Conservation (phyloP, 495 filamentous ascomycete species). For the Daldinia bambusicola region DNA sequence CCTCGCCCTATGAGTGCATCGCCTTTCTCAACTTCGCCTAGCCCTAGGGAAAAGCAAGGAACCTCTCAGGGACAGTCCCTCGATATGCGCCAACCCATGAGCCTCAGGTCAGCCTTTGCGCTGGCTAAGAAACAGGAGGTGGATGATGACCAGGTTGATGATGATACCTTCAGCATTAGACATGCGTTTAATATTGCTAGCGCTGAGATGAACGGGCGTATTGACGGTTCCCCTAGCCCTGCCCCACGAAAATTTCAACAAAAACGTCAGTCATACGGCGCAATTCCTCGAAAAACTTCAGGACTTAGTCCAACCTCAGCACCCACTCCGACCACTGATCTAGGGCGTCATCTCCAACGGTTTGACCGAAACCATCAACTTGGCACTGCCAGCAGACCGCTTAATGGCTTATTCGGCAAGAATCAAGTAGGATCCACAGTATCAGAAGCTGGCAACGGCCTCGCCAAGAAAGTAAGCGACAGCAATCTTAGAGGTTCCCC, state of each 20-base stretch:
- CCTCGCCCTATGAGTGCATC: constrained; percentile 48
- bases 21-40: constrained; percentile 17
- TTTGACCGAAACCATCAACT: constrained; percentile 44
- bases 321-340: constrained; percentile 34
- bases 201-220: constrained; percentile 46
- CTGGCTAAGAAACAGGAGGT: constrained; percentile 56
- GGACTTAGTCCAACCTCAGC: constrained; percentile 20
- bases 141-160: constrained; percentile 26
- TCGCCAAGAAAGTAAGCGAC: constrained; percentile 52
- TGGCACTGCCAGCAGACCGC: constrained; percentile 22
- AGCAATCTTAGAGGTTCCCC: constrained; percentile 43
- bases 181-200: constrained; percentile 46
- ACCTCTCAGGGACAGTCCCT: constrained; percentile 35
- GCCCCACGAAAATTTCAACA: constrained; percentile 54
- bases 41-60: constrained; percentile 1
- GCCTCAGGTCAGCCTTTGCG: constrained; percentile 54
- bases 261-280: constrained; percentile 44
- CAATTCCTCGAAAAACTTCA: constrained; percentile 31
- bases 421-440: constrained; percentile 46
- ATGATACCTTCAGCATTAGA: constrained; percentile 42
- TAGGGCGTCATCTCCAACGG: constrained; percentile 41
- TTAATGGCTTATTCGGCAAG: constrained; percentile 46
- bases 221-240: constrained; percentile 60
- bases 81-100: constrained; percentile 52
- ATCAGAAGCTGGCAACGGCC: constrained; percentile 48